These are phyloP conservation scores for Apophysomyces ossiformis DNA, from an alignment of 371 early-diverging fungal genomes.

Conservation along the genomic window DNA sequence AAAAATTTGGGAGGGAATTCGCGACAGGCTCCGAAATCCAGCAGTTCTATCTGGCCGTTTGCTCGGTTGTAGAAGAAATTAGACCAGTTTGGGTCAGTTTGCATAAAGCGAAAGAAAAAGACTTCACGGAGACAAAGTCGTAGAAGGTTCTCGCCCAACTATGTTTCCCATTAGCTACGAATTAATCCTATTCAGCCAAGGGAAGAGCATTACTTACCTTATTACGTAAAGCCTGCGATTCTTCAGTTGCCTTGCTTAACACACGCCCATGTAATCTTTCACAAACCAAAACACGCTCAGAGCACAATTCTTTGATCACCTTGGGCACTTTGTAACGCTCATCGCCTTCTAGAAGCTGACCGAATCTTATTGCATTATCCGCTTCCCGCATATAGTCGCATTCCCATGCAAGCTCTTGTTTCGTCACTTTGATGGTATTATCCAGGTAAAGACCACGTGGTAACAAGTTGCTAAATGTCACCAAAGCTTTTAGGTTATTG, in stretches of 20 bases:
- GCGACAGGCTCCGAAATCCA: conserved; percentile 97
- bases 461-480: conserved; percentile 80
- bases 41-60: conserved; percentile 73
- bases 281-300: conserved; percentile 76
- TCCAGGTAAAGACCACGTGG: conserved; percentile 96
- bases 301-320: conserved; percentile 72
- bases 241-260: conserved; percentile 66
- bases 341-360: conserved; percentile 62
- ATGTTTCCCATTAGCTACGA: background rate
- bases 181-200: background rate
- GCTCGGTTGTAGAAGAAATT: conserved; percentile 89
- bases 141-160: conserved; percentile 65
- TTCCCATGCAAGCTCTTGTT: conserved; percentile 92
- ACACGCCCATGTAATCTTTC: conserved; percentile 82
- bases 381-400: conserved; percentile 94
- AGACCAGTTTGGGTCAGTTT: conserved; percentile 98
- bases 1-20: conserved; percentile 79
- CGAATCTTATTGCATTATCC: conserved; percentile 72
- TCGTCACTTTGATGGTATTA: conserved; percentile 90
- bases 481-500: conserved; percentile 78
- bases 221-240: conserved; percentile 74
- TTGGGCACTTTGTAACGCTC: conserved; percentile 77
- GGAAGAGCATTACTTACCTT: conserved; percentile 40
- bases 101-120: conserved; percentile 94
- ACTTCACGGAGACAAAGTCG: conserved; percentile 88